Evolutionary conservation across 805 yeast genomes (phyloP).

Genomic region (Brettanomyces custersianus): DNA sequence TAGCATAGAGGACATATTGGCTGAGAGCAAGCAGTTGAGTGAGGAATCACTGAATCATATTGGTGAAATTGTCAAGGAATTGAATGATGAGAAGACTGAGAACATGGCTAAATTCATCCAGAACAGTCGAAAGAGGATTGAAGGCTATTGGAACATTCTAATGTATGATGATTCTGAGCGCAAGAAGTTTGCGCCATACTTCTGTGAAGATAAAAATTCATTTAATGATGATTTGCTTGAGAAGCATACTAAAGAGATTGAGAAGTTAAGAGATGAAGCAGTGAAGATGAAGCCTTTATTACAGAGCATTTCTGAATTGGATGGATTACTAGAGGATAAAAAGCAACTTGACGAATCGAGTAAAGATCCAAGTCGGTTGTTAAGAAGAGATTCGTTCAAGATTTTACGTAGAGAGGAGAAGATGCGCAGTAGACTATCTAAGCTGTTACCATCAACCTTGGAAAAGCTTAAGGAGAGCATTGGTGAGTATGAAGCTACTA

Average conservation of each 20-base stretch:
- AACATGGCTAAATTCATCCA: slow-evolving; percentile 60
- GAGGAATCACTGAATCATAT: slow-evolving; percentile 39
- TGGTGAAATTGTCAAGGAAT: slow-evolving; percentile 45
- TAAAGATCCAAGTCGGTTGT: slow-evolving; percentile 70
- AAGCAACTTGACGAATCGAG: slow-evolving; percentile 55
- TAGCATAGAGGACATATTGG: slow-evolving; percentile 27
- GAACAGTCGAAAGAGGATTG: slow-evolving; percentile 52
- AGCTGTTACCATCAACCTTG: slow-evolving; percentile 58
- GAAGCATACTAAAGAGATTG: slow-evolving; percentile 57
- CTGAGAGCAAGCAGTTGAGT: slow-evolving; percentile 38
- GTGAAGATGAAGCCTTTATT: slow-evolving; percentile 47
- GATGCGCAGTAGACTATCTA: slow-evolving; percentile 56
- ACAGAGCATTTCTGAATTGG: slow-evolving; percentile 44
- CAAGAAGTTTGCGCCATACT: slow-evolving; percentile 33
- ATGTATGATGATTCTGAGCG: slow-evolving; percentile 49
- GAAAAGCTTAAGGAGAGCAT: slow-evolving; percentile 40
- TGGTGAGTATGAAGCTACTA: slow-evolving; percentile 34
- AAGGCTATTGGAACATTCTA: slow-evolving; percentile 52
- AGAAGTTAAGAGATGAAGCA: slow-evolving; percentile 38
- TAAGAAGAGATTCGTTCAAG: slow-evolving; percentile 68
- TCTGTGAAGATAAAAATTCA: slow-evolving; percentile 26
- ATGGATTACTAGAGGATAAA: slow-evolving; percentile 52
- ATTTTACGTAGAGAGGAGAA: slow-evolving; percentile 76
- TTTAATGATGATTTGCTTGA: slow-evolving; percentile 54
- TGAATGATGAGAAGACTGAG: slow-evolving; percentile 51